These are phyloP conservation scores for Coemansia sp. DNA, from an alignment of 192 early-diverging fungal species.

Conservation along the genomic window DNA sequence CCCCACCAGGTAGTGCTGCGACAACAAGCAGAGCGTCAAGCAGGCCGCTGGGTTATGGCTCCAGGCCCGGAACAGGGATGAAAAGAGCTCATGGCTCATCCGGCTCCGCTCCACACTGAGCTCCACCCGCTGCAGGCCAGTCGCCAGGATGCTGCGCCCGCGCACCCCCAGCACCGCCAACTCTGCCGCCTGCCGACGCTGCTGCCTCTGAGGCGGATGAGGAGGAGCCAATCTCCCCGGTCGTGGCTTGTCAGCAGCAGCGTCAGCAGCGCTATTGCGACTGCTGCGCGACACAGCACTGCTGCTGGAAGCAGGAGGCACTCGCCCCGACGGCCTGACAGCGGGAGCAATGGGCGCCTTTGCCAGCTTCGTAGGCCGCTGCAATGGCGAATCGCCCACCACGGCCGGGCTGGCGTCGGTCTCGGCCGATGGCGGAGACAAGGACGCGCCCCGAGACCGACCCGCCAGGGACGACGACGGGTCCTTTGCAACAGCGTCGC, in stretches of 20 bases:
- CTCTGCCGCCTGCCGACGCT: constrained; percentile 1
- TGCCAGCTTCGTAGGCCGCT: constrained; percentile 4
- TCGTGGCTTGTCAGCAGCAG: neutral
- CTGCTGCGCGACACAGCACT: neutral
- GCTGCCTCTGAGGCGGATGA: neutral
- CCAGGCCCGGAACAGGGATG: constrained; percentile 88
- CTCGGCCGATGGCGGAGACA: neutral
- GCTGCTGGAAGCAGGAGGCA: no score
- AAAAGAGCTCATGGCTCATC: constrained; percentile 79
- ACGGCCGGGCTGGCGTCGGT: neutral
- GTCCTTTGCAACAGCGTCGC: constrained; percentile 1
- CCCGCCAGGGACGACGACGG: neutral
- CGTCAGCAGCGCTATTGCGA: neutral
- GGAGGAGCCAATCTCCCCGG: neutral
- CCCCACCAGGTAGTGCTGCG: constrained; percentile 96
- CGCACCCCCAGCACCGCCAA: neutral
- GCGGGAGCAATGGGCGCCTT: no score
- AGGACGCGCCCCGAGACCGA: neutral
- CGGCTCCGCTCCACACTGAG: constrained; percentile 22
- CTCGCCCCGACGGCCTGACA: no score
- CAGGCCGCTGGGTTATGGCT: constrained; percentile 94
- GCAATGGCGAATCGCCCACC: neutral
- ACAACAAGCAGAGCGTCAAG: constrained; percentile 89
- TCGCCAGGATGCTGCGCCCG: constrained; percentile 10
- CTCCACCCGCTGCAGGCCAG: constrained; percentile 25